Percentiles rank a stretch among this genome's conserved stretches.
Conservation (phyloP, 1,284 basidiomycete genomes). For the Ustilago trichophora region DNA sequence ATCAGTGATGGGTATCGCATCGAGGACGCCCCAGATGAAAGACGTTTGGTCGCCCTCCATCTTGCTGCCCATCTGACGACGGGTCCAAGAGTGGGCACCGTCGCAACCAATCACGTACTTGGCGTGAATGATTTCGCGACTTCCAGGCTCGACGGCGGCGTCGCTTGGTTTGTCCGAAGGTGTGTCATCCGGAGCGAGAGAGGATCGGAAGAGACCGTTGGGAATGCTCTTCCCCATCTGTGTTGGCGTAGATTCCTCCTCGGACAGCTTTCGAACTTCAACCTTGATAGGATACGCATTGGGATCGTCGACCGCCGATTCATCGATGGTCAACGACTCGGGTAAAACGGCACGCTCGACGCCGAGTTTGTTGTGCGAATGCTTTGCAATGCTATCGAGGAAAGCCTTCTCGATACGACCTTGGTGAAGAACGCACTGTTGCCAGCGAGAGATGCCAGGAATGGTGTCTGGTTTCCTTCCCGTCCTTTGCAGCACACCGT, state of each 20-base stretch:
- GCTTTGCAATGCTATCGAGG: slow-evolving; percentile 23
- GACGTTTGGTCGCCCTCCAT: slow-evolving; percentile 67
- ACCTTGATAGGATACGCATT: slow-evolving; percentile 16
- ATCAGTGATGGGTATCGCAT: slow-evolving; percentile 22
- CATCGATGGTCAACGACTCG: slow-evolving; percentile 20
- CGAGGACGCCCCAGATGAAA: slow-evolving; percentile 65
- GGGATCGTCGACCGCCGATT: slow-evolving; percentile 12
- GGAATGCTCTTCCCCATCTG: slow-evolving; percentile 35
- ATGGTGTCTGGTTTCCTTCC: slow-evolving; percentile 30
- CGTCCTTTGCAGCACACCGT: slow-evolving; percentile 23
- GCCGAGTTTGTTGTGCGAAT: slow-evolving; percentile 16
- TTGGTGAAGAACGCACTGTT: slow-evolving; percentile 37
- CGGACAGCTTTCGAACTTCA: slow-evolving; percentile 23
- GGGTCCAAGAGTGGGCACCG: slow-evolving; percentile 36
- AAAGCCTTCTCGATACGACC: slow-evolving; percentile 36
- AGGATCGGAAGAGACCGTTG: slow-evolving; percentile 32
- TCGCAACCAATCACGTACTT: slow-evolving; percentile 44
- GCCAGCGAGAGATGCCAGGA: slow-evolving; percentile 34
- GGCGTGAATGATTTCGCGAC: slow-evolving; percentile 31
- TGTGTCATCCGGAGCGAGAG: slow-evolving; percentile 24
- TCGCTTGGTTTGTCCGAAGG: neutral
- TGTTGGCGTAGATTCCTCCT: slow-evolving; percentile 24
- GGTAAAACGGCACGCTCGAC: slow-evolving; percentile 28
- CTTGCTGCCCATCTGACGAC: slow-evolving; percentile 37
- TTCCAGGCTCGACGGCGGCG: slow-evolving; percentile 6